These are phyloP conservation scores for Podospora conica DNA, from an alignment of 495 filamentous ascomycete genomes.

Conservation along the genomic window DNA sequence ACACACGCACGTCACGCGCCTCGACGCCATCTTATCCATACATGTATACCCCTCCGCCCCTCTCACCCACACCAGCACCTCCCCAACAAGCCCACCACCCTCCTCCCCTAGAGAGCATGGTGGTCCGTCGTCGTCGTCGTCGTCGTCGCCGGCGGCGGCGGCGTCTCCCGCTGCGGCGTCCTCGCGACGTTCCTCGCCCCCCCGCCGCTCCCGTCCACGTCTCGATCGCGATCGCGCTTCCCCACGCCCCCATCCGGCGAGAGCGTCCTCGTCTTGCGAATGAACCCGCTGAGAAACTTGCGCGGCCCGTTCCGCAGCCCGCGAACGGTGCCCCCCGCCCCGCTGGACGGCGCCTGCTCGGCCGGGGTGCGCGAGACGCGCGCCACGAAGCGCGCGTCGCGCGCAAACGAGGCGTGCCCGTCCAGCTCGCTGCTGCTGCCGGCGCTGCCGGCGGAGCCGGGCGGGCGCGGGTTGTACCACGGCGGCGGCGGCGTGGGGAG, in stretches of 20 bases:
- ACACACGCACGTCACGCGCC: not conserved
- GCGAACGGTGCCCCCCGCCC: constrained; percentile 35
- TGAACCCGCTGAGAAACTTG: constrained; percentile 45
- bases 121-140: not conserved
- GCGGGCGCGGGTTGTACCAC: constrained; percentile 34
- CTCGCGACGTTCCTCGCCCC: not conserved
- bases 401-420: constrained; percentile 10
- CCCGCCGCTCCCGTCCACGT: constrained; percentile 1
- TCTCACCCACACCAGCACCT: not conserved
- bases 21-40: not conserved
- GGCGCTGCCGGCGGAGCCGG: constrained; percentile 37
- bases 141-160: not conserved
- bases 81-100: not conserved
- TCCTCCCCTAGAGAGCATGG: not conserved
- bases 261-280: constrained; percentile 34
- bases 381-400: not conserved
- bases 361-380: not conserved
- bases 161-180: too few relatives aligned
- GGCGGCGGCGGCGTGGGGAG: constrained; percentile 32
- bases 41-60: too few relatives aligned
- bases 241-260: constrained; percentile 14
- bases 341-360: not conserved
- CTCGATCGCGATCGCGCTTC: constrained; percentile 7
- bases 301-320: constrained; percentile 32
- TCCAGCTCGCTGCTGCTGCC: constrained; percentile 37